These are phyloP conservation scores for Wickerhamiella spandovensis DNA, from an alignment of 805 yeast species.

Conservation along the genomic window DNA sequence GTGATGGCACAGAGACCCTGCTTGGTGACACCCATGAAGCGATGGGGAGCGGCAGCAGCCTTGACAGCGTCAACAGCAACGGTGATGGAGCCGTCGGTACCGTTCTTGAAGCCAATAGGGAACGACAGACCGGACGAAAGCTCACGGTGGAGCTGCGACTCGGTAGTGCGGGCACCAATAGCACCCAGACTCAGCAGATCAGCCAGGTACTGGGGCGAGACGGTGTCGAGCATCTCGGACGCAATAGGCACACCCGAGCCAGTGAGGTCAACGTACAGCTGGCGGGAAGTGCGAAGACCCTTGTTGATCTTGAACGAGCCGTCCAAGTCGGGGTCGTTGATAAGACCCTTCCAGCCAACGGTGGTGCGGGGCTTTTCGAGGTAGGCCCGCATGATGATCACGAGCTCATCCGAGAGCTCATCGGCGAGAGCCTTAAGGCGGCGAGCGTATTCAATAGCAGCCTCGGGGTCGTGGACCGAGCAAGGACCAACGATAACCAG, in stretches of 20 bases:
- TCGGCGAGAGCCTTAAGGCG: constrained; percentile 54
- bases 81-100: constrained; percentile 88
- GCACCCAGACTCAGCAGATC: constrained; percentile 92
- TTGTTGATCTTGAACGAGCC: constrained; percentile 88
- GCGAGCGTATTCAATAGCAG: constrained; percentile 78
- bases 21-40: constrained; percentile 94
- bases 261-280: constrained; percentile 72
- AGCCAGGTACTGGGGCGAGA: constrained; percentile 87
- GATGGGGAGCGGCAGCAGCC: constrained; percentile 87
- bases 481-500: constrained; percentile 92
- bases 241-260: constrained; percentile 79
- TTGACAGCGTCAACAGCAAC: constrained; percentile 91
- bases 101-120: constrained; percentile 98
- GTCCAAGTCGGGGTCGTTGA: constrained; percentile 92
- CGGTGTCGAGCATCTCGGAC: constrained; percentile 95
- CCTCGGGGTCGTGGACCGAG: constrained; percentile 81
- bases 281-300: constrained; percentile 79
- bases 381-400: constrained; percentile 92
- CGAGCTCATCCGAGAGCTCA: constrained; percentile 62
- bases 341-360: constrained; percentile 97
- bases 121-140: constrained; percentile 94
- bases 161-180: constrained; percentile 98
- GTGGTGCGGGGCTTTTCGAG: constrained; percentile 97
- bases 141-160: constrained; percentile 95
- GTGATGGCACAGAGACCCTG: constrained; percentile 95